phyloP scores from a whole-genome alignment of 2,329 filamentous ascomycete species.

The Diplodia corticola region DNA sequence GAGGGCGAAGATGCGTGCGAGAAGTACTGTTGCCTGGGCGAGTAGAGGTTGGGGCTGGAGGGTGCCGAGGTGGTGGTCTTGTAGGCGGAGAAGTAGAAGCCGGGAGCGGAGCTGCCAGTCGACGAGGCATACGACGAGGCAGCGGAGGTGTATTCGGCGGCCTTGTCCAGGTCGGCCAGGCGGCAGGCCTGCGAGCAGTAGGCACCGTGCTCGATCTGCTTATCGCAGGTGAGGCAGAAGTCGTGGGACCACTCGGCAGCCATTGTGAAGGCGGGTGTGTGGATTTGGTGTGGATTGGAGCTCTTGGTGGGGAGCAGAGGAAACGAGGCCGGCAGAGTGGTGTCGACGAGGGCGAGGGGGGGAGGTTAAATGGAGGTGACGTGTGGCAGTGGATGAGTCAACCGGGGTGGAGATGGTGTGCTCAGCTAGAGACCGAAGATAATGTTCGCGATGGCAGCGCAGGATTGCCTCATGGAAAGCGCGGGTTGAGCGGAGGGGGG shows the following conservation, averaged over 20 bases:
- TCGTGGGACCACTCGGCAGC: constrained; percentile 72
- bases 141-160: constrained; percentile 57
- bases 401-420: constrained; percentile 20
- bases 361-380: not conserved
- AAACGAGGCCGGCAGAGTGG: not conserved
- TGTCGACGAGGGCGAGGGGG: not conserved
- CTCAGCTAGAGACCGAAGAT: not conserved
- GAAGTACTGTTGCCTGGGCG: constrained; percentile 37
- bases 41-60: constrained; percentile 44
- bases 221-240: constrained; percentile 93
- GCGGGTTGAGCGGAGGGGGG: constrained; percentile 10
- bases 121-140: constrained; percentile 49
- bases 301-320: not conserved
- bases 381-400: constrained; percentile 16
- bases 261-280: constrained; percentile 31
- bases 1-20: constrained; percentile 33
- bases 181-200: constrained; percentile 94
- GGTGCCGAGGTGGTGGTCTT: constrained; percentile 54
- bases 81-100: constrained; percentile 68
- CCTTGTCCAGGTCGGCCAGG: constrained; percentile 81
- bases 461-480: constrained; percentile 14
- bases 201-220: constrained; percentile 72
- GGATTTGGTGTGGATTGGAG: not conserved
- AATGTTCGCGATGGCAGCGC: not conserved
- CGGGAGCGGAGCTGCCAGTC: constrained; percentile 52